phyloP scores from a whole-genome alignment of 768 basidiomycete species.

The Xanthoconium purpureum region DNA sequence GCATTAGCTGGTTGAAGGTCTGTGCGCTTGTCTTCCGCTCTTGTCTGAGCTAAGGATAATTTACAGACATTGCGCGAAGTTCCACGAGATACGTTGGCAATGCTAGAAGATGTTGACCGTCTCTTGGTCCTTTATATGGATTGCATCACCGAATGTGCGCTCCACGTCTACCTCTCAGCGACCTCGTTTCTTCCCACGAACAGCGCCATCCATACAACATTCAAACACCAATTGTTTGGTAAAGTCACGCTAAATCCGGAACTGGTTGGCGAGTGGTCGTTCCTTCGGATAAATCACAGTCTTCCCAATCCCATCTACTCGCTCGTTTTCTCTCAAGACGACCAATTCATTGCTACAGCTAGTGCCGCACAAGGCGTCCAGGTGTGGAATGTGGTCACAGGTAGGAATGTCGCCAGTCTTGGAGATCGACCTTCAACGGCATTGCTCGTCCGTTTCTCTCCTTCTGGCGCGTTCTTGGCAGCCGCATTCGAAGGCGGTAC shows the following conservation, averaged over 20 bases:
- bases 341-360: slow-evolving; percentile 15
- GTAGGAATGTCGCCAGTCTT: slow-evolving; percentile 19
- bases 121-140: slow-evolving; percentile 20
- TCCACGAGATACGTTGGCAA: slow-evolving; percentile 2
- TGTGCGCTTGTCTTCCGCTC: not conserved
- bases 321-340: slow-evolving; percentile 12
- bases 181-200: not conserved
- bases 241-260: not conserved
- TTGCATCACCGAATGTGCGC: slow-evolving; percentile 18
- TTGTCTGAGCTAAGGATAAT: not conserved
- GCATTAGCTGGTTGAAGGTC: slow-evolving; percentile 16
- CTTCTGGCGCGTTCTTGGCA: slow-evolving; percentile 19
- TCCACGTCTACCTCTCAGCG: slow-evolving; percentile 17
- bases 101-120: slow-evolving; percentile 20
- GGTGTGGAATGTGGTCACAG: slow-evolving; percentile 21
- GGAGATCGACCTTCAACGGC: slow-evolving; percentile 11
- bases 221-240: slow-evolving; percentile 5
- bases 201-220: slow-evolving; percentile 5
- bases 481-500: slow-evolving; percentile 16
- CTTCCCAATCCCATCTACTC: slow-evolving; percentile 12
- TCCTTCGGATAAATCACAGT: not conserved
- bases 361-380: slow-evolving; percentile 16
- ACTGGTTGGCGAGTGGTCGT: not conserved
- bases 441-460: slow-evolving; percentile 17
- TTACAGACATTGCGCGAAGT: slow-evolving; percentile 4